Evolutionary conservation across 2,329 filamentous ascomycete species (phyloP).

Genomic region (Monosporascus sp.): DNA sequence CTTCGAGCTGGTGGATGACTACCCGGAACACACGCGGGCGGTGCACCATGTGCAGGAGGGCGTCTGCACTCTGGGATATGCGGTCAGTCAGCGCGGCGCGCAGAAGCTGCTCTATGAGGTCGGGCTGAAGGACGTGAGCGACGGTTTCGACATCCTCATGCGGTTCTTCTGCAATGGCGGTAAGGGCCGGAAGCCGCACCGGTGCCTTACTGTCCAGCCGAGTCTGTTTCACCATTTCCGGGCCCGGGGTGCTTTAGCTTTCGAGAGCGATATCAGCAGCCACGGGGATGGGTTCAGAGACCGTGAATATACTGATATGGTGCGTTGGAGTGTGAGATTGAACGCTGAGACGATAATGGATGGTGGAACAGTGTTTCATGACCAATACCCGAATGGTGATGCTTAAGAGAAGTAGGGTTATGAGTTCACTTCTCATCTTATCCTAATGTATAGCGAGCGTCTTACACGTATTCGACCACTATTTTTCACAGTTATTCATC

Average conservation of each 20-base stretch:
- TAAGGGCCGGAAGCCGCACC: slow-evolving; percentile 26
- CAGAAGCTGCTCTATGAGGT: slow-evolving; percentile 36
- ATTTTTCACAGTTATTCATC: too few species aligned
- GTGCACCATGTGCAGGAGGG: slow-evolving; percentile 34
- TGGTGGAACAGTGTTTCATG: slow-evolving; percentile 22
- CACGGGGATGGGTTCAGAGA: slow-evolving; percentile 24
- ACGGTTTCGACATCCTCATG: slow-evolving; percentile 38
- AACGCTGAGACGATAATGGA: slow-evolving; percentile 32
- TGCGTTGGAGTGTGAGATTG: slow-evolving; percentile 34
- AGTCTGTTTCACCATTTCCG: slow-evolving; percentile 41
- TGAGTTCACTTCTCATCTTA: too few species aligned
- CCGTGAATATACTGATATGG: slow-evolving; percentile 25
- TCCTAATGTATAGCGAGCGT: too few species aligned
- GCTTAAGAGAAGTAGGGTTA: too few species aligned
- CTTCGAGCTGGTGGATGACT: slow-evolving; percentile 27
- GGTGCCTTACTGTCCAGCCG: slow-evolving; percentile 36
- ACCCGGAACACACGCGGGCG: slow-evolving; percentile 36
- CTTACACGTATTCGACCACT: too few species aligned
- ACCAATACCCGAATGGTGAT: slow-evolving; percentile 18
- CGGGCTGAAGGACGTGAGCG: slow-evolving; percentile 33
- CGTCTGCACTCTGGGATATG: slow-evolving; percentile 37
- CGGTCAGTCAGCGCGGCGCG: slow-evolving; percentile 37
- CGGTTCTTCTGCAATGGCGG: slow-evolving; percentile 38
- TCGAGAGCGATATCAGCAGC: slow-evolving; percentile 29
- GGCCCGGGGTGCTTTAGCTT: slow-evolving; percentile 26